phyloP scores from a whole-genome alignment of 2,329 filamentous ascomycete species.

The Pseudocercospora fuligena region DNA sequence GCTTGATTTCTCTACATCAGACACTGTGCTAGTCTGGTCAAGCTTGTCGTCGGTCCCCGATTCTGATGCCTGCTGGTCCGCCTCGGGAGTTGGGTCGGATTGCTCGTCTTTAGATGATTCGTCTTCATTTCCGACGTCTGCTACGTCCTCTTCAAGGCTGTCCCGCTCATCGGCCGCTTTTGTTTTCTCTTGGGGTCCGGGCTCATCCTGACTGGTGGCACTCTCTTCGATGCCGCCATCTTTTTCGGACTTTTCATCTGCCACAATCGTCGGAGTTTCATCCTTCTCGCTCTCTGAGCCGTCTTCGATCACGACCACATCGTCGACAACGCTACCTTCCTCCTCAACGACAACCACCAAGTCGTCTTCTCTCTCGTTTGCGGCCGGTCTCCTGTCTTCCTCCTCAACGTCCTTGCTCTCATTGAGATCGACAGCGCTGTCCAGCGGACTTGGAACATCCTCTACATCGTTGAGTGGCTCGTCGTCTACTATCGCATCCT shows the following conservation, averaged over 20 bases:
- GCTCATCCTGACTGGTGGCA: neutral
- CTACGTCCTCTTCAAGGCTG: neutral
- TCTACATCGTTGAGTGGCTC: neutral
- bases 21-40: neutral
- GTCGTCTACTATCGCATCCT: neutral
- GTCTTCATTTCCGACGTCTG: neutral
- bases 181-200: neutral
- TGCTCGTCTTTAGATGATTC: neutral
- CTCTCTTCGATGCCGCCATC: neutral
- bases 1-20: neutral
- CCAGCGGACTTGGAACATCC: neutral
- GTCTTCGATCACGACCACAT: slow-evolving; percentile 10
- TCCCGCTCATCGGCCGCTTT: neutral
- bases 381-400: slow-evolving; percentile 9
- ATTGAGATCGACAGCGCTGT: slow-evolving; percentile 13
- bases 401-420: neutral
- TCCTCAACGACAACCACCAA: slow-evolving; percentile 16
- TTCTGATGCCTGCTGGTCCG: neutral
- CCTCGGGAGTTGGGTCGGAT: neutral
- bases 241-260: neutral
- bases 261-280: neutral
- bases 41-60: neutral
- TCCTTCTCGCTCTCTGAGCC: neutral
- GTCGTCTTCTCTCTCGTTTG: slow-evolving; percentile 12
- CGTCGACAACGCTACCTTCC: slow-evolving; percentile 24